A percentile compares a stretch with the other conserved stretches of the same genome.
These are phyloP conservation scores for Colletotrichum sp. DNA, from an alignment of 2,329 filamentous ascomycete species.

Conservation along the genomic window DNA sequence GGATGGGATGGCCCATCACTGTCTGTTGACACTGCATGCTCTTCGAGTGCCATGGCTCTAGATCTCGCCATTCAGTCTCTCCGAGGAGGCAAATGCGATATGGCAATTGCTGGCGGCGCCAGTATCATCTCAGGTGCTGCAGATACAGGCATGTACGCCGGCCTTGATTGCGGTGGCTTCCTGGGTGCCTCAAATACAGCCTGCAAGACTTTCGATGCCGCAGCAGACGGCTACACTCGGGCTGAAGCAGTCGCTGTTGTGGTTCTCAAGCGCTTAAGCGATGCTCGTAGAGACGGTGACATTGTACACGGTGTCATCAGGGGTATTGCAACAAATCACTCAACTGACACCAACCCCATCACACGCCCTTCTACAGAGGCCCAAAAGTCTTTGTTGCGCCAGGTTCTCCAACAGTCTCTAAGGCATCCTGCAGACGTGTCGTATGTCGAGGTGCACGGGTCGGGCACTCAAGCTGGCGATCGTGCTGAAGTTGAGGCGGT, in stretches of 20 bases:
- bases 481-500: not conserved
- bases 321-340: not conserved
- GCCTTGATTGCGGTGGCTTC: not conserved
- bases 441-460: not conserved
- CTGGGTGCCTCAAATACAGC: not conserved
- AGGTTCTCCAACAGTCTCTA: not conserved
- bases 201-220: not conserved
- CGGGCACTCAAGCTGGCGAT: not conserved
- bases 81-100: not conserved
- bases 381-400: not conserved
- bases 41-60: constrained; percentile 33
- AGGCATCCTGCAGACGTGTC: not conserved
- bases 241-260: not conserved
- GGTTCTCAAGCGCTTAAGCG: not conserved
- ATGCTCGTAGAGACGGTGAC: not conserved
- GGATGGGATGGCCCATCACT: constrained; percentile 42
- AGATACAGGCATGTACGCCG: not conserved
- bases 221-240: not conserved
- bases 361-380: not conserved
- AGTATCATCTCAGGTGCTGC: not conserved
- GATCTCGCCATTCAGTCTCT: not conserved
- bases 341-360: not conserved
- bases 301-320: not conserved
- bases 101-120: not conserved
- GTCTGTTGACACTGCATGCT: constrained; percentile 44